These are phyloP conservation scores for Arthrobotrys pseudoclavata DNA, from an alignment of 2,329 filamentous ascomycete species.

Conservation along the genomic window DNA sequence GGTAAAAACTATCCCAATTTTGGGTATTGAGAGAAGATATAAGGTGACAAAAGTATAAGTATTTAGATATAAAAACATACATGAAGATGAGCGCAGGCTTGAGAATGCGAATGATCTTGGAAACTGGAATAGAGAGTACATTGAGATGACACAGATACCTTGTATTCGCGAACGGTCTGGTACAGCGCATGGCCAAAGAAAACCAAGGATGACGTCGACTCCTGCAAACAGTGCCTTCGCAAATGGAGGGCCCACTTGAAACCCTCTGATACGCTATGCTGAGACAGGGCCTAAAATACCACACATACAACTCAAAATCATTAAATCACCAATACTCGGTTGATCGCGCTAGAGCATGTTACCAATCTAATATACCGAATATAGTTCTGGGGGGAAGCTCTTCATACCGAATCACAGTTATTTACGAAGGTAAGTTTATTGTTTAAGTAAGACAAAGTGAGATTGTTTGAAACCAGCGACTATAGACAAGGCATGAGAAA, in stretches of 20 bases:
- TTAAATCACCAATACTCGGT: too few species aligned
- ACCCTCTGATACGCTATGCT: slow-evolving; percentile 13
- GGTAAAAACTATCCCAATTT: too few species aligned
- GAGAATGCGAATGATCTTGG: background rate
- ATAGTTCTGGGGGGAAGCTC: too few species aligned
- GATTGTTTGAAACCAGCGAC: background rate
- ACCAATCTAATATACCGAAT: too few species aligned
- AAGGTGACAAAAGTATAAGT: background rate
- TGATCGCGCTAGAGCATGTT: too few species aligned
- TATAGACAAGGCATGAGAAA: background rate
- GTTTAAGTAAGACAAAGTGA: background rate
- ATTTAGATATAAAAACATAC: background rate
- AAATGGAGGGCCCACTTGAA: background rate
- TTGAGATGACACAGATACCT: too few species aligned
- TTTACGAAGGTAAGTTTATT: background rate
- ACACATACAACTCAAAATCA: background rate
- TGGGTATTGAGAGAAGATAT: too few species aligned
- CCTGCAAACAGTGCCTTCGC: background rate
- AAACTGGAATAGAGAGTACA: background rate
- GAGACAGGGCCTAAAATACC: background rate
- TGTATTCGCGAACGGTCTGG: too few species aligned
- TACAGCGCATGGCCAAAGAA: too few species aligned
- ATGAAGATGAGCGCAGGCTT: background rate
- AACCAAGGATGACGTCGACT: background rate
- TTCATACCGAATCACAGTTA: too few species aligned